Percentiles rank a stretch among this genome's conserved stretches.
Evolutionary conservation across 164 flowering plant genomes (phyloP).

Genomic region (Macadamia integrifolia): DNA sequence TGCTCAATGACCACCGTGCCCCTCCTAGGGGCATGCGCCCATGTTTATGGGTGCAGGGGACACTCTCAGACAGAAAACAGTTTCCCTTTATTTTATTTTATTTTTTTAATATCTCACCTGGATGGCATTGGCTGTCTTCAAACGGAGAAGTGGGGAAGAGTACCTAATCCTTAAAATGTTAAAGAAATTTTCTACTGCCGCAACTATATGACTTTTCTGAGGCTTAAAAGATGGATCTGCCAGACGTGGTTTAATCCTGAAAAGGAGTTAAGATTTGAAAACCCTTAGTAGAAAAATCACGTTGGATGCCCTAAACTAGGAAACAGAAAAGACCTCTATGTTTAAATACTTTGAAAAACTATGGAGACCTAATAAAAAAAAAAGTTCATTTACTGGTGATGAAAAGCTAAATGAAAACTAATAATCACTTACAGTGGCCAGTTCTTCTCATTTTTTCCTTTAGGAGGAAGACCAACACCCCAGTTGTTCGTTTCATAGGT

Average conservation of each 20-base stretch:
- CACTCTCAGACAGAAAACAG: too few species aligned
- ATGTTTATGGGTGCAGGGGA: too few species aligned
- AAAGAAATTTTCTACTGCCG: conserved; percentile 66
- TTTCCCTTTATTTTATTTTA: too few species aligned
- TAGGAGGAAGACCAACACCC: conserved; percentile 97
- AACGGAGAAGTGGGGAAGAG: conserved; percentile 87
- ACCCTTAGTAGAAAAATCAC: neutral
- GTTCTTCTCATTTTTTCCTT: conserved; percentile 66
- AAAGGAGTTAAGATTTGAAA: conserved; percentile 4
- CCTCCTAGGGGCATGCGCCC: too few species aligned
- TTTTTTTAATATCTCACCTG: conserved; percentile 42
- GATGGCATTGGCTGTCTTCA: conserved; percentile 62
- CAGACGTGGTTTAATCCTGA: conserved; percentile 80
- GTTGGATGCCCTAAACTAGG: neutral
- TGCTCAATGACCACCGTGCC: too few species aligned
- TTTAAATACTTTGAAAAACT: neutral
- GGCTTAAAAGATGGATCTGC: conserved; percentile 83
- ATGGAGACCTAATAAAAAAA: neutral
- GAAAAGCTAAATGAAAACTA: conserved; percentile 1
- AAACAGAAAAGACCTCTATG: neutral
- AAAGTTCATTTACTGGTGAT: neutral
- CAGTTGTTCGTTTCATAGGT: conserved; percentile 78
- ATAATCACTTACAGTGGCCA: conserved; percentile 80
- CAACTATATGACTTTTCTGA: conserved; percentile 56
- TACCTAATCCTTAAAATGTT: conserved; percentile 65